Conservation (phyloP, 805 yeast genomes). For the Debaryomyces tyrocola region DNA sequence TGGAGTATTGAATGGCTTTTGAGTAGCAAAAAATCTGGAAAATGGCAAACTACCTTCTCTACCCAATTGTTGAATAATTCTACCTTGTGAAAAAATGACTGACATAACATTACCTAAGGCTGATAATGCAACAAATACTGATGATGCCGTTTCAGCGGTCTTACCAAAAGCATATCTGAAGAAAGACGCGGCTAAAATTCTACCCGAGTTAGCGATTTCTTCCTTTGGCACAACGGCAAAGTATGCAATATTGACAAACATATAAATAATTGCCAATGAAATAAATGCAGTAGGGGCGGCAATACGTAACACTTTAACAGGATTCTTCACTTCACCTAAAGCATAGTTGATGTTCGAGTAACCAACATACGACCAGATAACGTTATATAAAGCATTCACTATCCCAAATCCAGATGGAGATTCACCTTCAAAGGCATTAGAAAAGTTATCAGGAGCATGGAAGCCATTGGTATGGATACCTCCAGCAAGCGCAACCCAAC, state of each 20-base stretch:
- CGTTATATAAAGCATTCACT: slow-evolving; percentile 75
- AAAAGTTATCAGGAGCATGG: slow-evolving; percentile 57
- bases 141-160: slow-evolving; percentile 67
- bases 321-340: slow-evolving; percentile 74
- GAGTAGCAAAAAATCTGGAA: slow-evolving; percentile 66
- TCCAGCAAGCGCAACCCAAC: slow-evolving; percentile 83
- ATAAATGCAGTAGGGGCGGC: slow-evolving; percentile 78
- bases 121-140: slow-evolving; percentile 77
- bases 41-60: slow-evolving; percentile 81
- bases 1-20: slow-evolving; percentile 74
- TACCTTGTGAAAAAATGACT: slow-evolving; percentile 79
- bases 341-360: slow-evolving; percentile 84
- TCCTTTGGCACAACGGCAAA: slow-evolving; percentile 78
- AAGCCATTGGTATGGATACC: slow-evolving; percentile 52
- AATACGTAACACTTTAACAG: slow-evolving; percentile 61
- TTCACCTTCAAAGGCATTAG: slow-evolving; percentile 54
- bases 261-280: slow-evolving; percentile 61
- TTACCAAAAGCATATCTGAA: slow-evolving; percentile 72
- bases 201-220: slow-evolving; percentile 57
- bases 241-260: slow-evolving; percentile 77
- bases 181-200: slow-evolving; percentile 73
- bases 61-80: slow-evolving; percentile 77
- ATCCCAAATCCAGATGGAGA: slow-evolving; percentile 64
- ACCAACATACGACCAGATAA: slow-evolving; percentile 83
- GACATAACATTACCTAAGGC: slow-evolving; percentile 82